Conservation (phyloP, 2,329 filamentous ascomycete genomes). For the Penicillium rolfsii region DNA sequence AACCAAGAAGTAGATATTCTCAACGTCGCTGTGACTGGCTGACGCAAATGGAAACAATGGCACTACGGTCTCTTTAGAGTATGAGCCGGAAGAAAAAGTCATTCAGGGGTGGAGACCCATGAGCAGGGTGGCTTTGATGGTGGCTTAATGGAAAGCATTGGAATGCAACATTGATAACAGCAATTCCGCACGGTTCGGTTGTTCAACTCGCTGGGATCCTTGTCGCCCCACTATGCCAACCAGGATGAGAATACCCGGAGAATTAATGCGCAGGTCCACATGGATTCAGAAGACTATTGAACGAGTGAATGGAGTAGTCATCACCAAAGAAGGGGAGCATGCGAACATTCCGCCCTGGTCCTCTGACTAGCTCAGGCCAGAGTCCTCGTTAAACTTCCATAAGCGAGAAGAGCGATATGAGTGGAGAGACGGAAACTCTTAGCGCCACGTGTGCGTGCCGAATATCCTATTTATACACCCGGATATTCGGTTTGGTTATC, state of each 20-base stretch:
- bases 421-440: neutral
- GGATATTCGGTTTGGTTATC: neutral
- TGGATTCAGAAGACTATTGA: neutral
- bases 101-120: neutral
- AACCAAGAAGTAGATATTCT: neutral
- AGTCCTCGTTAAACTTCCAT: neutral
- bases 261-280: neutral
- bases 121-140: neutral
- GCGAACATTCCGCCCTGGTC: neutral
- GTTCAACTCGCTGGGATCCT: neutral
- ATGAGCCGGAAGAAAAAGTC: neutral
- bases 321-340: neutral
- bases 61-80: constrained; percentile 2
- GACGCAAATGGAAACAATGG: neutral
- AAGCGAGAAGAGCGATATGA: neutral
- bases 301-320: neutral
- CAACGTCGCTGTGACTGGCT: neutral
- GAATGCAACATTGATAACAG: neutral
- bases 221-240: neutral
- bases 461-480: constrained; percentile 3
- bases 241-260: neutral
- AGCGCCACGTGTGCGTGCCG: constrained; percentile 1
- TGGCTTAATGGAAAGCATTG: neutral
- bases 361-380: neutral
- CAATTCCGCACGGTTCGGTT: neutral